Percentiles rank a stretch among this genome's conserved stretches.
phyloP scores from a whole-genome alignment of 2,329 filamentous ascomycete species.

The Pleomassaria siparia region DNA sequence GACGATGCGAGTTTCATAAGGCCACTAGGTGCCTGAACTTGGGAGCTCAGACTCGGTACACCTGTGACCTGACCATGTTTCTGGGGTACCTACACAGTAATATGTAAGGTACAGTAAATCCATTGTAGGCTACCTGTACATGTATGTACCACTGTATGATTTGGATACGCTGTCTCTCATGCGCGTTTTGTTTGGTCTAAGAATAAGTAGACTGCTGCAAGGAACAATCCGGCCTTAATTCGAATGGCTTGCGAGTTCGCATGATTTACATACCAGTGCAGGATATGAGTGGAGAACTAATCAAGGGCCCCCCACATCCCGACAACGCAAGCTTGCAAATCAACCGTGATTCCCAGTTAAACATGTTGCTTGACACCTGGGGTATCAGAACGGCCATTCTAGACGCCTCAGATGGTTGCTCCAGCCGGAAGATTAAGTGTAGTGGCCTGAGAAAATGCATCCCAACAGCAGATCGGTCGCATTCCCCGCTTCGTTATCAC shows the following conservation, averaged over 20 bases:
- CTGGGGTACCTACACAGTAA: not conserved
- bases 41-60: not conserved
- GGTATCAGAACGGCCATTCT: not conserved
- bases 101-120: not conserved
- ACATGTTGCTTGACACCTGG: not conserved
- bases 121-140: not conserved
- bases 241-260: not conserved
- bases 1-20: conserved; percentile 2
- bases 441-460: not conserved
- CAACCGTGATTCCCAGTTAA: not conserved
- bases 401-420: not conserved
- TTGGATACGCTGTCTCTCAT: not conserved
- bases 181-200: not conserved
- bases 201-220: not conserved
- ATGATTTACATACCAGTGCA: not conserved
- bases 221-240: not conserved
- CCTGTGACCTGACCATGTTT: not conserved
- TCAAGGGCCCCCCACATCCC: not conserved
- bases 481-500: no score
- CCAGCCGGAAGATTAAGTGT: not conserved
- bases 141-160: not conserved
- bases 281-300: not conserved
- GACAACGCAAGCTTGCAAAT: not conserved
- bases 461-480: no score
- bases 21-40: not conserved